phyloP scores from a whole-genome alignment of 352 stramenopile genomes.

The Peronosclerospora sorghi region DNA sequence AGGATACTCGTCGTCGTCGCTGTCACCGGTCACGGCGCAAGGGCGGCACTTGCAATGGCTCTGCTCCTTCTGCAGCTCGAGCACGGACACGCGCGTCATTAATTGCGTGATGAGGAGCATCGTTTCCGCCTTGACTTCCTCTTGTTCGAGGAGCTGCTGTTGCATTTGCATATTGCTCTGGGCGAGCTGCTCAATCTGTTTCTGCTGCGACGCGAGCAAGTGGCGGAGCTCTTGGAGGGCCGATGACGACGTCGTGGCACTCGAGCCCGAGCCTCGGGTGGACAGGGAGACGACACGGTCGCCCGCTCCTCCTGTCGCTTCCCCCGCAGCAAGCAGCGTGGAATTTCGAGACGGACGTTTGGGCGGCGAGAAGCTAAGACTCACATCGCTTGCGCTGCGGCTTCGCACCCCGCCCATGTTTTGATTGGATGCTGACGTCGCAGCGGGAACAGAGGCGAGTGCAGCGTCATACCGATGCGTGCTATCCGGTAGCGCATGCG shows the following conservation, averaged over 20 bases:
- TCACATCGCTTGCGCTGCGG: slow-evolving; percentile 10
- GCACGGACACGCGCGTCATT: slow-evolving; percentile 72
- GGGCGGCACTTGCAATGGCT: slow-evolving; percentile 16
- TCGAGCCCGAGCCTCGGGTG: slow-evolving; percentile 11
- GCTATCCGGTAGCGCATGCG: no score
- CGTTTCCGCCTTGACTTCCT: slow-evolving; percentile 75
- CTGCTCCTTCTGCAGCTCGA: slow-evolving; percentile 46
- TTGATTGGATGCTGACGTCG: slow-evolving; percentile 4
- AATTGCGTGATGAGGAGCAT: slow-evolving; percentile 78
- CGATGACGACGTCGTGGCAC: slow-evolving; percentile 14
- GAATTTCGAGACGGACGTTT: slow-evolving; percentile 11
- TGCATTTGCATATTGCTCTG: slow-evolving; percentile 74
- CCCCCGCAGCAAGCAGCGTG: slow-evolving; percentile 17
- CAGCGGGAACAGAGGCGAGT: slow-evolving; percentile 1
- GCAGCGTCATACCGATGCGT: slow-evolving; percentile 1
- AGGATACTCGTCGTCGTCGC: slow-evolving; percentile 21
- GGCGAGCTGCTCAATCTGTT: slow-evolving; percentile 61
- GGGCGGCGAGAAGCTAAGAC: slow-evolving; percentile 7
- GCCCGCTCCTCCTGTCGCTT: slow-evolving; percentile 22
- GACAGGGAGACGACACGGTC: slow-evolving; percentile 20
- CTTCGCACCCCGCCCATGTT: slow-evolving; percentile 5
- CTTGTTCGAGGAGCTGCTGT: slow-evolving; percentile 67
- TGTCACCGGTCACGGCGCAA: slow-evolving; percentile 18
- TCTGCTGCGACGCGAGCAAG: slow-evolving; percentile 43
- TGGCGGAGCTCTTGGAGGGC: slow-evolving; percentile 44